Conservation (phyloP, 768 basidiomycete genomes). For the Suillus ampliporus region DNA sequence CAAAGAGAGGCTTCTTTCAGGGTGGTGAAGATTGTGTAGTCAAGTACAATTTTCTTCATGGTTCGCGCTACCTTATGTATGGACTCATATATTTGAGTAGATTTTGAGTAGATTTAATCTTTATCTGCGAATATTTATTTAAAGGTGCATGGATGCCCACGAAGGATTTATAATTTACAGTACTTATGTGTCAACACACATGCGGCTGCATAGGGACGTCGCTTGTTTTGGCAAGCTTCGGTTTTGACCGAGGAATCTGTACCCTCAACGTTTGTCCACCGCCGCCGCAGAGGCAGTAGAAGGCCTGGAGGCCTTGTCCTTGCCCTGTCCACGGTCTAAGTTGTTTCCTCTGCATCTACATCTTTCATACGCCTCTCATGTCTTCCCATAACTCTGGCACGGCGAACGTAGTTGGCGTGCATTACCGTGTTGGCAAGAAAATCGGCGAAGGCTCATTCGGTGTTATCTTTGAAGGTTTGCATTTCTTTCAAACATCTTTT, state of each 20-base stretch:
- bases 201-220: conserved; percentile 5
- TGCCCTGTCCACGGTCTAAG: conserved; percentile 15
- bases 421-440: conserved; percentile 98
- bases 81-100: no score
- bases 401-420: conserved; percentile 89
- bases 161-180: not conserved
- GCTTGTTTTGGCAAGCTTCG: conserved; percentile 25
- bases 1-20: not conserved
- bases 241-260: conserved; percentile 33
- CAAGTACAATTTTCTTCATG: not conserved
- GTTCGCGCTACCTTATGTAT: not conserved
- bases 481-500: conserved; percentile 6
- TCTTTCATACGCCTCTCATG: conserved; percentile 47
- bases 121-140: not conserved
- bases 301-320: conserved; percentile 26
- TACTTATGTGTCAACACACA: not conserved
- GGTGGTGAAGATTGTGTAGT: not conserved
- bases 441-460: conserved; percentile 99
- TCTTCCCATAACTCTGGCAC: conserved; percentile 61
- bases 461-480: conserved; percentile 88
- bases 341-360: conserved; percentile 18
- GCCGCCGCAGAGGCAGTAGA: conserved; percentile 35
- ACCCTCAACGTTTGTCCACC: conserved; percentile 31
- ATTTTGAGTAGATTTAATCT: no score
- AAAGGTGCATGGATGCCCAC: no score